Evolutionary conservation across 1,284 basidiomycete species (phyloP), one percentile per base, ranked within the genome.

Genomic region (Cryptococcus wingfieldii): DNA sequence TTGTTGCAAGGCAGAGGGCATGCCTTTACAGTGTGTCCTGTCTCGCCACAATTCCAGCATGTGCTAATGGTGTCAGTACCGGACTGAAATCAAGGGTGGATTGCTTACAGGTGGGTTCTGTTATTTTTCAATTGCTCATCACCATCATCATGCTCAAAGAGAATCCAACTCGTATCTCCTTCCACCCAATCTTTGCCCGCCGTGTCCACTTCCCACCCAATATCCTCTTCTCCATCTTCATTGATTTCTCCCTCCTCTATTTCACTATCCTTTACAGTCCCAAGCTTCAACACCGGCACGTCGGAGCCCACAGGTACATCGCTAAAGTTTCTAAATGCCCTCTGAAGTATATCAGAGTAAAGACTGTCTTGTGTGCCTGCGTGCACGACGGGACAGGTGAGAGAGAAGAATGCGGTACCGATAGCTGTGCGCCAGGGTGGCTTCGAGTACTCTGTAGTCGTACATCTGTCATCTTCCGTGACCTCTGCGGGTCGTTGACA

Each of bases 41-140:
- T 27, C n/a, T 53, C 38, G 13, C 50, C 46, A 47, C 66, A 67
- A 28, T 63, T 64, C 62, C 63, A 65, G 39, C 66, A 67, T 53
- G 44, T 31, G 23, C 51, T 55, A 60, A 38, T 8, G 19, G n/a
- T 38, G 14, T 19, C 48, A 25, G 6, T n/a, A 16, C 18, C 41
- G 18, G 28, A 37, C 43, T 47, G 1, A 31, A 46, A 0, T 16
- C 14, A 25, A 34, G 34, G 16, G 37, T 39, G 23, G 34, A 27
- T n/a, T 9, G 38, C 14, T 23, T 16, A 28, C 27, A 37, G 34
- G 38, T 34, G 38, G 38, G 28, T 46, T 28, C 19, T 41, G 18
- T 13, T 10, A 10, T 47, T 39, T 9, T 51, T 41, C 18, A 37
- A 19, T 13, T 52, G 52, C 34, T 50, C 53, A 50, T 53, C 51